Evolutionary conservation across 148 eudicot genomes (phyloP).

Genomic region (Rhododendron williamsianum): DNA sequence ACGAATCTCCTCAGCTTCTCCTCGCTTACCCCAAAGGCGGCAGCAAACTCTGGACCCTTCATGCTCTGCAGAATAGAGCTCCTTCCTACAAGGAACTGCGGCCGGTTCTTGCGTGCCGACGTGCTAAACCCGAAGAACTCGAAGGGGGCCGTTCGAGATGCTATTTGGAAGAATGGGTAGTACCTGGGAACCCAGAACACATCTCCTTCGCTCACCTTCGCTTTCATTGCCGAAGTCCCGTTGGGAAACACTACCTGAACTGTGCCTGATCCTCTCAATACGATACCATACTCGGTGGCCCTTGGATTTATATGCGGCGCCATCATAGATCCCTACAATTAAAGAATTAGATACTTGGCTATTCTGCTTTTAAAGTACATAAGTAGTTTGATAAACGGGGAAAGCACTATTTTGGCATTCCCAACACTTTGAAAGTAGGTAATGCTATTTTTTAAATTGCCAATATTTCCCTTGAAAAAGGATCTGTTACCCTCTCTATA

Average conservation of each 20-base stretch:
- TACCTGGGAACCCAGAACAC: constrained; percentile 77
- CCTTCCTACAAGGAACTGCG: constrained; percentile 73
- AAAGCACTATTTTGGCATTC: not conserved
- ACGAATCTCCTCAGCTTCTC: constrained; percentile 31
- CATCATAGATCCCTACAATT: constrained; percentile 70
- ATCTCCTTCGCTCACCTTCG: constrained; percentile 62
- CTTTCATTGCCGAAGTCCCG: constrained; percentile 62
- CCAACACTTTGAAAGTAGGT: not conserved
- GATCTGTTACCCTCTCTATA: not conserved
- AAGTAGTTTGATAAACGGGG: not conserved
- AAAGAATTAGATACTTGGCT: not conserved
- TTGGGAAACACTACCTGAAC: constrained; percentile 79
- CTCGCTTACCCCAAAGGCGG: constrained; percentile 60
- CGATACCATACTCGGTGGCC: constrained; percentile 74
- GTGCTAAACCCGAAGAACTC: constrained; percentile 90
- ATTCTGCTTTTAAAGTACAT: not conserved
- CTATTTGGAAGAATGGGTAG: constrained; percentile 92
- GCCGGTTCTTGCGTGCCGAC: constrained; percentile 53
- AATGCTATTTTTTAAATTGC: not conserved
- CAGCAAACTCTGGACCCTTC: constrained; percentile 65
- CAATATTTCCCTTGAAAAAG: too few relatives aligned
- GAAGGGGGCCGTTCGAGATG: constrained; percentile 66
- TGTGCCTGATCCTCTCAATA: constrained; percentile 54
- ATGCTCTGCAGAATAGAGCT: constrained; percentile 52
- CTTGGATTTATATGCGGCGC: constrained; percentile 86